Conservation (phyloP, 176 grass and related monocot species). For the Triticum dicoccoides region DNA sequence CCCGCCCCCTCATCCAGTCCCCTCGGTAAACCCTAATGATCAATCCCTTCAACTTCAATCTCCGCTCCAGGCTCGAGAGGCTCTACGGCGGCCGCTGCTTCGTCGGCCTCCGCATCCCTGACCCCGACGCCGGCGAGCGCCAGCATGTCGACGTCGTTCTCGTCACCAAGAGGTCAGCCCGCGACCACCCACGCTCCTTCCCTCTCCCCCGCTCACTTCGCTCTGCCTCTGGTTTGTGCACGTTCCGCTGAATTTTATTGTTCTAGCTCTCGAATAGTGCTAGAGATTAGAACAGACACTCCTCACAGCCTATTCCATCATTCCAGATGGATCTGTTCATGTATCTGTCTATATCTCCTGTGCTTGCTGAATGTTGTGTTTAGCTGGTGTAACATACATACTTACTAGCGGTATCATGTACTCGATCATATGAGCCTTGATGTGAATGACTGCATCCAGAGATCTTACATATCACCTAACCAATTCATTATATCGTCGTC, state of each 20-base stretch:
- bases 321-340: background rate
- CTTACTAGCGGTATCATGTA: background rate
- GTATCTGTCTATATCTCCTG: background rate
- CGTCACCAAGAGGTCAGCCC: slow-evolving; percentile 61
- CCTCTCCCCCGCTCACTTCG: background rate
- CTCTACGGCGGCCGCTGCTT: slow-evolving; percentile 75
- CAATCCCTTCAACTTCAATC: background rate
- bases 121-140: slow-evolving; percentile 66
- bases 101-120: slow-evolving; percentile 92
- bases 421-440: background rate
- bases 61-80: slow-evolving; percentile 77
- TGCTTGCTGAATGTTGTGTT: background rate
- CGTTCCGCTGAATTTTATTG: background rate
- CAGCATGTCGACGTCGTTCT: slow-evolving; percentile 83
- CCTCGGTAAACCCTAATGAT: background rate
- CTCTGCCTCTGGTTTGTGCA: background rate
- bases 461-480: background rate
- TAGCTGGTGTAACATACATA: background rate
- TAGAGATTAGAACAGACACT: background rate
- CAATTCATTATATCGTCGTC: background rate
- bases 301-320: background rate
- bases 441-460: background rate
- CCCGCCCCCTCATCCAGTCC: background rate
- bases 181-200: background rate
- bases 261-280: background rate